Percentiles rank a stretch among this genome's conserved stretches.
phyloP scores from a whole-genome alignment of 768 basidiomycete species.

The Tephrocybe sp. region DNA sequence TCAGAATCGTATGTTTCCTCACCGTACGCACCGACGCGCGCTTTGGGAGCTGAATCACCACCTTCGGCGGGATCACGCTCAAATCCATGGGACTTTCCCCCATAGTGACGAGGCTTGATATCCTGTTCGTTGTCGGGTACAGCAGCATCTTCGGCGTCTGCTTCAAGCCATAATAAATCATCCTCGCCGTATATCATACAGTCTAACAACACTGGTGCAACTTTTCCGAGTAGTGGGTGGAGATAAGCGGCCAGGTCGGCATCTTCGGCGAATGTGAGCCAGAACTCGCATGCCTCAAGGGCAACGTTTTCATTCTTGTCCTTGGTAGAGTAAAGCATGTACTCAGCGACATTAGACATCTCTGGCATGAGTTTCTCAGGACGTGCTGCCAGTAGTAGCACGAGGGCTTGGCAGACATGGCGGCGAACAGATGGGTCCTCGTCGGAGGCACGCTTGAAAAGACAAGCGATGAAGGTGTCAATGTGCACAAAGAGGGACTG shows the following conservation, averaged over 20 bases:
- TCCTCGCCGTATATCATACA: slow-evolving; percentile 98
- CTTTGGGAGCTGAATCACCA: slow-evolving; percentile 32
- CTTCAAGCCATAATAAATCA: slow-evolving; percentile 93
- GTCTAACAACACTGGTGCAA: slow-evolving; percentile 92
- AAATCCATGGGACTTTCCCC: slow-evolving; percentile 78
- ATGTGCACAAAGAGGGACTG: slow-evolving; percentile 90
- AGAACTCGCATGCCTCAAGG: slow-evolving; percentile 98
- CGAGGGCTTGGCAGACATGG: slow-evolving; percentile 94
- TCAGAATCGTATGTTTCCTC: slow-evolving; percentile 83
- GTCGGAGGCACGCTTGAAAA: slow-evolving; percentile 95
- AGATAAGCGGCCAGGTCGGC: slow-evolving; percentile 81
- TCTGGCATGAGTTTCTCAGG: slow-evolving; percentile 97
- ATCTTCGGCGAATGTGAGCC: slow-evolving; percentile 98
- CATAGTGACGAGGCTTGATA: slow-evolving; percentile 95
- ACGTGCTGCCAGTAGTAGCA: slow-evolving; percentile 86
- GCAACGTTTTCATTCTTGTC: slow-evolving; percentile 97
- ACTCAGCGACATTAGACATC: slow-evolving; percentile 93
- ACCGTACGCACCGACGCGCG: slow-evolving; percentile 64
- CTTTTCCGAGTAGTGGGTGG: slow-evolving; percentile 83
- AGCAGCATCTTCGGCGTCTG: slow-evolving; percentile 81
- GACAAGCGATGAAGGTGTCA: slow-evolving; percentile 87
- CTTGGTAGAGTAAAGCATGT: slow-evolving; percentile 98
- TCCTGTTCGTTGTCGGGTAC: slow-evolving; percentile 94
- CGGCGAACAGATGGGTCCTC: slow-evolving; percentile 91
- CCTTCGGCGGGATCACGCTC: slow-evolving; percentile 62